Conservation (phyloP, 441 rosid species). For the Adansonia gregorii region DNA sequence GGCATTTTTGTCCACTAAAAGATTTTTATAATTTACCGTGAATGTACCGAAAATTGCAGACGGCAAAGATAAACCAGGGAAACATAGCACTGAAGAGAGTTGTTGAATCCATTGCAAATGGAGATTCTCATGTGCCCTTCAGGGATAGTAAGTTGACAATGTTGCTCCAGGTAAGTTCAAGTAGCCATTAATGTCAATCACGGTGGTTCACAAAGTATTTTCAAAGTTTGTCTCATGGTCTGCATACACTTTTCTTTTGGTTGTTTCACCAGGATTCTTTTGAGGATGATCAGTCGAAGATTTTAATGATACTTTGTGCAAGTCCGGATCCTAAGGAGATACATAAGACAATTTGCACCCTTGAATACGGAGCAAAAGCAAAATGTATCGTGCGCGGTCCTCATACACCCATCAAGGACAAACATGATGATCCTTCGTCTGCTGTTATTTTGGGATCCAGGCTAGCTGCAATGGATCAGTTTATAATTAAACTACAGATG, state of each 20-base stretch:
- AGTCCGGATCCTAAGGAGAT: conserved; percentile 95
- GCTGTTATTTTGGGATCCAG: conserved; percentile 65
- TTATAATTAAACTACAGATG: conserved; percentile 75
- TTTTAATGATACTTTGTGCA: conserved; percentile 91
- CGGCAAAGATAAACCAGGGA: conserved; percentile 95
- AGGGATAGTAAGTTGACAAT: conserved; percentile 96
- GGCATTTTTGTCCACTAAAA: background rate
- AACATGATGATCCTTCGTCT: conserved; percentile 64
- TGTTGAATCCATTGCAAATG: conserved; percentile 96
- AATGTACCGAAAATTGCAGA: conserved; percentile 49
- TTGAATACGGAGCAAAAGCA: conserved; percentile 97
- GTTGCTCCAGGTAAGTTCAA: conserved; percentile 76
- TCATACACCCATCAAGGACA: conserved; percentile 71
- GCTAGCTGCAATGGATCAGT: conserved; percentile 91
- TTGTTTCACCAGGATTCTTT: conserved; percentile 75
- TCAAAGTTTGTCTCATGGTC: conserved; percentile 5
- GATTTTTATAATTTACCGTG: background rate
- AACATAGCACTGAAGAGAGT: conserved; percentile 92
- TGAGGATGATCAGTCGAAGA: conserved; percentile 94
- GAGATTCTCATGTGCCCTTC: conserved; percentile 98
- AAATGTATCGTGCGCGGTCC: conserved; percentile 95
- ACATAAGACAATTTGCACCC: conserved; percentile 93
- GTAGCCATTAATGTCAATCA: conserved; percentile 16
- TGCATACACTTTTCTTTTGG: no score
- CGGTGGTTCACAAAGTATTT: conserved; percentile 6